A percentile compares a stretch with the other conserved stretches of the same genome.
These are phyloP conservation scores for Picea glauca DNA, from an alignment of 75 land plant genomes.

Conservation along the genomic window DNA sequence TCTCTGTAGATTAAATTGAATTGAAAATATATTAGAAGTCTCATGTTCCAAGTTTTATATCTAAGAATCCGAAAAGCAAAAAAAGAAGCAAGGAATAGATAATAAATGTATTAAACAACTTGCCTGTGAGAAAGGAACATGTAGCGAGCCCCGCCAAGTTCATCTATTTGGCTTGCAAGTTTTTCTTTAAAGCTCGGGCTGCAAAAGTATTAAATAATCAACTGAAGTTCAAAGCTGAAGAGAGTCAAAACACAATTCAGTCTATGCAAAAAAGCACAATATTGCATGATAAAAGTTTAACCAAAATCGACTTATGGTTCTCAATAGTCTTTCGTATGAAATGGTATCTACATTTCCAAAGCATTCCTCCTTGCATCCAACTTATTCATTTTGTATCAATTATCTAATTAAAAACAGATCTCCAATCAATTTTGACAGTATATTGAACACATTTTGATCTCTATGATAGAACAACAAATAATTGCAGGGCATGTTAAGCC, in stretches of 20 bases:
- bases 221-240: background rate
- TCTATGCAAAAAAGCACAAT: background rate
- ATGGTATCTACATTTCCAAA: background rate
- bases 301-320: background rate
- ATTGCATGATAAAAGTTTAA: background rate
- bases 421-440: no score
- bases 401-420: background rate
- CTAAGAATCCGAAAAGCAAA: background rate
- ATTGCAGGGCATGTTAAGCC: no score
- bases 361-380: background rate
- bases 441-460: no score
- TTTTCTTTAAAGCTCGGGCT: slow-evolving; percentile 63
- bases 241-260: background rate
- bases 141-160: slow-evolving; percentile 75
- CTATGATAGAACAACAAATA: no score
- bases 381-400: no score
- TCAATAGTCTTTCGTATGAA: background rate
- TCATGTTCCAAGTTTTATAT: background rate
- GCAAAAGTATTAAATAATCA: slow-evolving; percentile 15
- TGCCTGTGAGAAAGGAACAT: slow-evolving; percentile 88
- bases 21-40: background rate
- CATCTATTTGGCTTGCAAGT: slow-evolving; percentile 56
- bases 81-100: background rate
- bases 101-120: slow-evolving; percentile 3
- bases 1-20: slow-evolving; percentile 41